A percentile compares a stretch with the other conserved stretches of the same genome.
These are phyloP conservation scores for Yamadazyma kanchanaburiensis DNA, from an alignment of 1,139 yeast species.

Conservation along the genomic window DNA sequence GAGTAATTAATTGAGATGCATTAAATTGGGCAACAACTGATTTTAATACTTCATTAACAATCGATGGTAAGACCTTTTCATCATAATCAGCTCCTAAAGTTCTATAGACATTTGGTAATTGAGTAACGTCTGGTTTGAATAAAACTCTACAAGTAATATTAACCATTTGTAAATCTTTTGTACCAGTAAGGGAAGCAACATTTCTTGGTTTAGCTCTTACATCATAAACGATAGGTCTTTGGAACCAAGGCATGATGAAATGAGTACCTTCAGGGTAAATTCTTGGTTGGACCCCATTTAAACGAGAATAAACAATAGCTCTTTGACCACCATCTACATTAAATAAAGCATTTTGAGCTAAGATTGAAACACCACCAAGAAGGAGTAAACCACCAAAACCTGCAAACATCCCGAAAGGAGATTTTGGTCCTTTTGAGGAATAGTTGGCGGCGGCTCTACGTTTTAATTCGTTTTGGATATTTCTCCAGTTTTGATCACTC, in stretches of 20 bases:
- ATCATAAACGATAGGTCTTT: conserved; percentile 88
- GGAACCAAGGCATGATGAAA: conserved; percentile 90
- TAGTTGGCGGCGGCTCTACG: conserved; percentile 53
- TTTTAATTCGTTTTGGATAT: conserved; percentile 62
- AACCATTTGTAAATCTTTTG: conserved; percentile 98
- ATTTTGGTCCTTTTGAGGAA: conserved; percentile 34
- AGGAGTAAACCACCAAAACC: conserved; percentile 77
- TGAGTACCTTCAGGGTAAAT: conserved; percentile 96
- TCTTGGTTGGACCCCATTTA: conserved; percentile 80
- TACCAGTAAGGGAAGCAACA: conserved; percentile 96
- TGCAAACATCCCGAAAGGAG: conserved; percentile 60
- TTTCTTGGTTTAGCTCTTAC: conserved; percentile 97
- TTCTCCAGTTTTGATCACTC: conserved; percentile 64
- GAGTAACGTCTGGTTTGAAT: conserved; percentile 77
- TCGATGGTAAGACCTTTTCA: conserved; percentile 93
- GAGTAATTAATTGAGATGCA: conserved; percentile 96
- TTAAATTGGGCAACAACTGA: conserved; percentile 97
- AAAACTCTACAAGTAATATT: conserved; percentile 96
- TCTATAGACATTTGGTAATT: conserved; percentile 82
- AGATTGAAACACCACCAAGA: conserved; percentile 67
- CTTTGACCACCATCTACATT: conserved; percentile 99
- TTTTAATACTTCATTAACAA: conserved; percentile 94
- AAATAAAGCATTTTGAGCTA: conserved; percentile 75
- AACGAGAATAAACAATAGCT: conserved; percentile 88
- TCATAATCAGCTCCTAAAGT: conserved; percentile 94